These are phyloP conservation scores for Periconia sp. DNA, from an alignment of 2,329 filamentous ascomycete genomes.

Conservation along the genomic window DNA sequence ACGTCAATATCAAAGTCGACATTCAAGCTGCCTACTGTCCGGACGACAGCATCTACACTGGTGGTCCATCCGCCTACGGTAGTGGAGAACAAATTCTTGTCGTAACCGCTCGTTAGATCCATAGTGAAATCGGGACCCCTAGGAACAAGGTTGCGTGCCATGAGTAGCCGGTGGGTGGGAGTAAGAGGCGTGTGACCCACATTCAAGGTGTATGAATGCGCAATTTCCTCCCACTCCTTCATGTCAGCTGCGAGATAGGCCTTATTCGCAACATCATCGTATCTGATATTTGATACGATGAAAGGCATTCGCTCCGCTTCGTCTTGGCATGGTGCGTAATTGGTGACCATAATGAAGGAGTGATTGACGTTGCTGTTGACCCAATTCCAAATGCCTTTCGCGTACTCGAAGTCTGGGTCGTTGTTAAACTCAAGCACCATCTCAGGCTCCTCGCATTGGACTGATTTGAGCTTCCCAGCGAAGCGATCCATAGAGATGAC, in stretches of 20 bases:
- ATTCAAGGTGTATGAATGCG: slow-evolving; percentile 23
- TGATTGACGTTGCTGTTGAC: slow-evolving; percentile 22
- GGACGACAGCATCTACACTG: slow-evolving; percentile 9
- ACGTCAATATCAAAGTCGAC: slow-evolving; percentile 21
- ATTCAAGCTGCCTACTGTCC: slow-evolving; percentile 17
- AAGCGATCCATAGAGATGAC: slow-evolving; percentile 28
- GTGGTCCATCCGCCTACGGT: slow-evolving; percentile 11
- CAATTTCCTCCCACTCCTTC: slow-evolving; percentile 21
- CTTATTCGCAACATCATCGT: slow-evolving; percentile 16
- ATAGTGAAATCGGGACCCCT: slow-evolving; percentile 14
- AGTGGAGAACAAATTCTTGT: slow-evolving; percentile 12
- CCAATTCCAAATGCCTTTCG: slow-evolving; percentile 25
- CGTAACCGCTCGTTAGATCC: slow-evolving; percentile 9
- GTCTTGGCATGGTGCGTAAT: slow-evolving; percentile 16
- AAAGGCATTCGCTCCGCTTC: slow-evolving; percentile 21
- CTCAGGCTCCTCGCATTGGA: slow-evolving; percentile 18
- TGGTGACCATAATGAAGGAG: slow-evolving; percentile 27
- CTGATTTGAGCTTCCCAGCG: slow-evolving; percentile 18
- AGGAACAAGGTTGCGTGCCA: slow-evolving; percentile 12
- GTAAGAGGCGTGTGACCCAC: slow-evolving; percentile 17
- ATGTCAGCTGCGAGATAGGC: slow-evolving; percentile 17
- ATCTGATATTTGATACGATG: slow-evolving; percentile 18
- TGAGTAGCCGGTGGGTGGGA: slow-evolving; percentile 11
- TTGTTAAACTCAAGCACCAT: slow-evolving; percentile 24
- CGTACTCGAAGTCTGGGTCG: slow-evolving; percentile 19